Conservation (phyloP, 306 rosid species). For the Pueraria montana region DNA sequence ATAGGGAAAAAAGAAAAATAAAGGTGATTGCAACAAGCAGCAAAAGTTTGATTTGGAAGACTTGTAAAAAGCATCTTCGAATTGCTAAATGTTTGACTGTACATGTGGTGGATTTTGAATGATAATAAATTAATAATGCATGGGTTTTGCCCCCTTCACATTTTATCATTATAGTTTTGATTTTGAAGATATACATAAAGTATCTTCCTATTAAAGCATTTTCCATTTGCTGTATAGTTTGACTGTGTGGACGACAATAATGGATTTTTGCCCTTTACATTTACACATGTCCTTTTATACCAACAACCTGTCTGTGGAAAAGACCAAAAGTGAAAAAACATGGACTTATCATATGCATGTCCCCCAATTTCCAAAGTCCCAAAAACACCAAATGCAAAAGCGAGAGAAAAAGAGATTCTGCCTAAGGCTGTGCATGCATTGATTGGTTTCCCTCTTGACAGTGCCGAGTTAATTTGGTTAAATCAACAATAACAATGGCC, state of each 20-base stretch:
- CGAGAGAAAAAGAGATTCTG: constrained; percentile 19
- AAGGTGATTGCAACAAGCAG: constrained; percentile 52
- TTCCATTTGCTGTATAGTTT: constrained; percentile 31
- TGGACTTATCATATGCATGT: constrained; percentile 46
- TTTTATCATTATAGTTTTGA: constrained; percentile 20
- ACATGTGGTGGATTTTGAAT: constrained; percentile 51
- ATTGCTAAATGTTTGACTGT: constrained; percentile 34
- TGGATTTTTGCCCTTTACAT: constrained; percentile 21
- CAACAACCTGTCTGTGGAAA: constrained; percentile 38
- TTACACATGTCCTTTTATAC: constrained; percentile 35
- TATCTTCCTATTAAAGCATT: constrained; percentile 5
- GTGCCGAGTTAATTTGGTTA: background rate
- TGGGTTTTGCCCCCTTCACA: background rate
- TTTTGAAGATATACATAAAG: background rate
- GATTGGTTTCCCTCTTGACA: background rate
- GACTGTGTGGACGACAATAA: constrained; percentile 37
- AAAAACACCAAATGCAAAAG: constrained; percentile 37
- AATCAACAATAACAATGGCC: background rate
- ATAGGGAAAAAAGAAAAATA: constrained; percentile 44
- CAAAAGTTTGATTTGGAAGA: constrained; percentile 50
- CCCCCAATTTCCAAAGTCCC: constrained; percentile 36
- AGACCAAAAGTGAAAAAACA: constrained; percentile 45
- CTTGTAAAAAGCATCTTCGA: constrained; percentile 39
- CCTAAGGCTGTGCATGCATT: constrained; percentile 29
- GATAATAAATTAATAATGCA: constrained; percentile 39